A percentile compares a stretch with the other conserved stretches of the same genome.
Evolutionary conservation across 805 yeast species (phyloP).

Genomic region (Pichia cabralensis): DNA sequence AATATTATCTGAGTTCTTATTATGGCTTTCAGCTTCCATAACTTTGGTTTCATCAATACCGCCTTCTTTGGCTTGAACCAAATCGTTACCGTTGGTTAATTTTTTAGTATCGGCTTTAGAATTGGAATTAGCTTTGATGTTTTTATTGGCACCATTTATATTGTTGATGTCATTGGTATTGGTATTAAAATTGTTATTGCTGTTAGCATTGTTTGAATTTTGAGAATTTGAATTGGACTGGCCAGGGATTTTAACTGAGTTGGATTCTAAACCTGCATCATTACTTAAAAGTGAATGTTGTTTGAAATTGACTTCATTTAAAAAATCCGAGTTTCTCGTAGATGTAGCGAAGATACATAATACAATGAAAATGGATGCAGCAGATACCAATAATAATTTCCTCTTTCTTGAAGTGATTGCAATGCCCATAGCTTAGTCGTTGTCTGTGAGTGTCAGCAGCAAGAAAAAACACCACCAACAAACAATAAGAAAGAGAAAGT

Average conservation of each 20-base stretch:
- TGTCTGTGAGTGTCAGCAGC: not conserved
- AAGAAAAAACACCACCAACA: not conserved
- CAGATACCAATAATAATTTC: slow-evolving; percentile 32
- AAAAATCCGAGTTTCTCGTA: too few species aligned
- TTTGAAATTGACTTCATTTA: too few species aligned
- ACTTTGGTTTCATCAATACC: slow-evolving; percentile 33
- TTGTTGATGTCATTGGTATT: too few species aligned
- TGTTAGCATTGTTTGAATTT: too few species aligned
- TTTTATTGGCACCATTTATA: too few species aligned
- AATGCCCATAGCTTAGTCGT: slow-evolving; percentile 2
- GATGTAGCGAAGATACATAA: slow-evolving; percentile 24
- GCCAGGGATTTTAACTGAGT: too few species aligned
- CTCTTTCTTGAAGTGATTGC: slow-evolving; percentile 24
- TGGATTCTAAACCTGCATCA: too few species aligned
- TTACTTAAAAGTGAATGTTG: too few species aligned
- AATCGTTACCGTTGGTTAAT: slow-evolving; percentile 18
- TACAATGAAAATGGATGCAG: slow-evolving; percentile 28
- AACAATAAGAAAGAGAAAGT: slow-evolving; percentile 11
- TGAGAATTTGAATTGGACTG: too few species aligned
- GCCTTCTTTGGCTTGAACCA: slow-evolving; percentile 27
- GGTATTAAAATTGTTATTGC: too few species aligned
- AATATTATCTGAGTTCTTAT: slow-evolving; percentile 5
- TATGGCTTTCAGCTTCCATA: slow-evolving; percentile 29
- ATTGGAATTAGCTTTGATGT: too few species aligned
- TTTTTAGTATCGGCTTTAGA: slow-evolving; percentile 12